Percentiles rank a stretch among this genome's conserved stretches.
phyloP scores from a whole-genome alignment of 371 early-diverging fungal species.

The Saksenaea oblongispora region DNA sequence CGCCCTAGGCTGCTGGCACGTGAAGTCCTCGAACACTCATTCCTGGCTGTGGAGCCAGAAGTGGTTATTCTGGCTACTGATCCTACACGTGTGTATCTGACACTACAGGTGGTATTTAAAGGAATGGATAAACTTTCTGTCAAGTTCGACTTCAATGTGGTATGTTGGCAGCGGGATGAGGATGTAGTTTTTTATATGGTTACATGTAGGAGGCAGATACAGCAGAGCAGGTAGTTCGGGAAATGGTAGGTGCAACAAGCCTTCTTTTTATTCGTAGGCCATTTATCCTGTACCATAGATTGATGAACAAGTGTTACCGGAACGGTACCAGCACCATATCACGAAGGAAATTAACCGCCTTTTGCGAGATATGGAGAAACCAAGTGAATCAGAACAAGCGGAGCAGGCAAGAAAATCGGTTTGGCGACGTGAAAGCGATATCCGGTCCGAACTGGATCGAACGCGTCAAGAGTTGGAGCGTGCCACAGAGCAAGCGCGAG shows the following conservation, averaged over 20 bases:
- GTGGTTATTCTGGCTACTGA: slow-evolving; percentile 55
- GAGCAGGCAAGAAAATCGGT: slow-evolving; percentile 42
- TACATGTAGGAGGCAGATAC: slow-evolving; percentile 65
- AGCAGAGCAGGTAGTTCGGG: slow-evolving; percentile 77
- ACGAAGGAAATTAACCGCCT: slow-evolving; percentile 76
- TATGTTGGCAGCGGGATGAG: background rate
- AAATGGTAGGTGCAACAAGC: slow-evolving; percentile 51
- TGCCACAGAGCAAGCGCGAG: slow-evolving; percentile 31
- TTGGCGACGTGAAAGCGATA: slow-evolving; percentile 53
- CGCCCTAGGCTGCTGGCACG: slow-evolving; percentile 37
- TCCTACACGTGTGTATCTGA: slow-evolving; percentile 56
- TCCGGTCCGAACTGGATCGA: slow-evolving; percentile 39
- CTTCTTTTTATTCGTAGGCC: background rate
- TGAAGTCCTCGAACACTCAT: slow-evolving; percentile 49
- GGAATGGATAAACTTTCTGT: slow-evolving; percentile 70
- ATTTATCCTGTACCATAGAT: slow-evolving; percentile 30
- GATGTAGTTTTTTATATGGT: background rate
- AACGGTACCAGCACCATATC: slow-evolving; percentile 66
- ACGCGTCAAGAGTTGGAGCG: slow-evolving; percentile 33
- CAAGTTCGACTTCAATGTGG: slow-evolving; percentile 77
- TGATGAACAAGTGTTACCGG: slow-evolving; percentile 67
- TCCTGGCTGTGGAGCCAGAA: slow-evolving; percentile 62
- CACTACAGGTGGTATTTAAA: slow-evolving; percentile 72
- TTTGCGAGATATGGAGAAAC: slow-evolving; percentile 61
- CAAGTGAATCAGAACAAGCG: slow-evolving; percentile 34